These are phyloP conservation scores for Hyphopichia wangnamkhiaoensis DNA, from an alignment of 1,139 yeast species.

Conservation along the genomic window DNA sequence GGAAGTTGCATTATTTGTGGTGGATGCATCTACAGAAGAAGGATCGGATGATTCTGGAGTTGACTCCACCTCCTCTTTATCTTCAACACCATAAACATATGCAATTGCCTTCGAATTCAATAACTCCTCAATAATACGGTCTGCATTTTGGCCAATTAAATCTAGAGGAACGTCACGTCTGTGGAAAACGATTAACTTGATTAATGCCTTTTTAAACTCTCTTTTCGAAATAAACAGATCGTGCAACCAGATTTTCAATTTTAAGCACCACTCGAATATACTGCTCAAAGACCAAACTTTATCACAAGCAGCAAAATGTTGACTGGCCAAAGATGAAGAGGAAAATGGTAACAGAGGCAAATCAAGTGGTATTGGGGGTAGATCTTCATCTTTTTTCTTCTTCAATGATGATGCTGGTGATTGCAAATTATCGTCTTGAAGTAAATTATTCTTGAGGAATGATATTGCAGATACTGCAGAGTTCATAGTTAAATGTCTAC, in stretches of 20 bases:
- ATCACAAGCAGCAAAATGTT: constrained; percentile 44
- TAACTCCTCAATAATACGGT: constrained; percentile 51
- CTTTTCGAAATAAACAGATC: constrained; percentile 50
- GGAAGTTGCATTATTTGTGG: background rate
- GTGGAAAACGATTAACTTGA: constrained; percentile 51
- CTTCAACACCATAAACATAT: constrained; percentile 8
- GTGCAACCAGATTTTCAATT: constrained; percentile 50
- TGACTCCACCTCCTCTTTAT: constrained; percentile 12
- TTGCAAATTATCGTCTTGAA: constrained; percentile 8
- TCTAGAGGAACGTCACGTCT: constrained; percentile 55
- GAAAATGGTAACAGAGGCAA: constrained; percentile 61
- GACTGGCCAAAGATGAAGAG: constrained; percentile 48
- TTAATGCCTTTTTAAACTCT: constrained; percentile 54
- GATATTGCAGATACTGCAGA: constrained; percentile 19
- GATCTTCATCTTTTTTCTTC: constrained; percentile 21
- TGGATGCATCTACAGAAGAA: background rate
- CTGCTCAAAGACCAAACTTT: constrained; percentile 40
- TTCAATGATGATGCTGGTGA: constrained; percentile 9
- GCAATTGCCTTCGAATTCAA: constrained; percentile 46
- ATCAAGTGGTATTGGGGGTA: constrained; percentile 56
- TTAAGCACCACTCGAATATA: constrained; percentile 54
- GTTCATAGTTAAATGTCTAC: constrained; percentile 6
- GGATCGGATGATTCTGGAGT: no score
- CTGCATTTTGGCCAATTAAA: constrained; percentile 57
- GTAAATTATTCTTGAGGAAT: constrained; percentile 14